These are phyloP conservation scores for Croton laevigatus DNA, from an alignment of 441 rosid species.

Conservation along the genomic window DNA sequence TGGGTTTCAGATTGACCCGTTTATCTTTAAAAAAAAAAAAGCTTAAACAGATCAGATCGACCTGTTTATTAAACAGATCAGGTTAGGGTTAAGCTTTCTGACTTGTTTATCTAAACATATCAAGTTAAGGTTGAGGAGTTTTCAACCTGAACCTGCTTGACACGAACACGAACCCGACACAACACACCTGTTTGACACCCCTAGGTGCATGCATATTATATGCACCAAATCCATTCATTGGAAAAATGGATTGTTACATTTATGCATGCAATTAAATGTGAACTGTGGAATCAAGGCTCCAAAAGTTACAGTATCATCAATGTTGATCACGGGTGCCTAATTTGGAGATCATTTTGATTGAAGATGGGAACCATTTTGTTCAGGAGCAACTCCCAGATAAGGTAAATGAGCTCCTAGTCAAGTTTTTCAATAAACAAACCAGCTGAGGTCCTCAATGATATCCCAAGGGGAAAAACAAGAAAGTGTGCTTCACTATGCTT, in stretches of 20 bases:
- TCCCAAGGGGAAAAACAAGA: neutral
- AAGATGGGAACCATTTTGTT: slow-evolving; percentile 44
- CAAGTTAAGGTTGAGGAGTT: too few species aligned
- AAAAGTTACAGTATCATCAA: slow-evolving; percentile 30
- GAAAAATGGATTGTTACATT: neutral
- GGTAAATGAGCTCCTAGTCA: slow-evolving; percentile 33
- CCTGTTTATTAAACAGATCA: too few species aligned
- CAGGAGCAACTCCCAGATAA: slow-evolving; percentile 35
- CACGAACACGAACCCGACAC: too few species aligned
- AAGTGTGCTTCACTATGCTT: neutral
- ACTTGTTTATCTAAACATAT: too few species aligned
- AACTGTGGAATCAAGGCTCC: slow-evolving; percentile 30
- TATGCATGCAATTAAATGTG: slow-evolving; percentile 18
- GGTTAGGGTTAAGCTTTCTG: too few species aligned
- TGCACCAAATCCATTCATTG: neutral
- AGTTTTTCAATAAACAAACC: slow-evolving; percentile 31
- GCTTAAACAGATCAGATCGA: too few species aligned
- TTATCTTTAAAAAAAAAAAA: too few species aligned
- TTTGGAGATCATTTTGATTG: slow-evolving; percentile 28
- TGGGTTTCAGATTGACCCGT: too few species aligned
- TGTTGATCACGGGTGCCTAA: slow-evolving; percentile 41
- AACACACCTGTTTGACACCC: too few species aligned
- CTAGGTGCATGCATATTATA: too few species aligned
- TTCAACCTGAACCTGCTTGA: too few species aligned
- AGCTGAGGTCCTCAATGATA: neutral